Base-by-base conservation (phyloP, 2,329 filamentous ascomycete genomes). In the Aspergillus texensis region DNA sequence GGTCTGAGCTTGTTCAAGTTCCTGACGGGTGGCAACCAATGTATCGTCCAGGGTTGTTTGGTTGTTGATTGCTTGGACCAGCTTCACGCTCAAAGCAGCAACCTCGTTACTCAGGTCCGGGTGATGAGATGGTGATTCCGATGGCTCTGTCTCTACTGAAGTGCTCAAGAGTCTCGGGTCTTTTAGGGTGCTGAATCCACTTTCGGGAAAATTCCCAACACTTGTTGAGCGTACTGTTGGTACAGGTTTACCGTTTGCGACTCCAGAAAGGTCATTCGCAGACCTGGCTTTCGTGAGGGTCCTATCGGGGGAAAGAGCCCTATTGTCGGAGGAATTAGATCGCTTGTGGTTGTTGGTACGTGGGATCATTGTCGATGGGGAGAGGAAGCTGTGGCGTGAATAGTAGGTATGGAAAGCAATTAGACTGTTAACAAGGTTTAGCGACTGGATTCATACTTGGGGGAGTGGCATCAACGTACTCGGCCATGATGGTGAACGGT, bases 51-150 rank as follows among this genome's bases (percentile, higher is more conserved):
- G 85, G 26, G 87, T 89, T 9, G 94, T 97, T 78, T 97, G 94
- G 77, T 96, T 91, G 76, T 99, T 99, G 79, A 99, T 97, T 52
- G 95, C 94, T 74, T 95, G 94, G 71, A 99, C 94, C 67, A 99
- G 88, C 78, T 99, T 99, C 56, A 93, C 94, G 79, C 93, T 98
- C 36, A 99, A 83, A 8, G 92, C 89, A 9, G 94, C 92, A 32
- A 99, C 92, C 79, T 98, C 95, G 68, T 84, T 84, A 74, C 85
- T 89, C 50, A 90, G 74, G 70, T 90, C 88, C 24, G 86, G 86
- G 69, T 88, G 85, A 66, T 79, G 80, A 9, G 76, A 72, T 39
- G 73, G 68, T 8, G 74, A 72, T 30, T 78, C 77, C 19, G 70
- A 68, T 8, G 75, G 72, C 58, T 75, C 68, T 55, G 77, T 77